These are phyloP conservation scores for Trypanosoma avium DNA, from an alignment of 208 protist genomes.

Conservation along the genomic window DNA sequence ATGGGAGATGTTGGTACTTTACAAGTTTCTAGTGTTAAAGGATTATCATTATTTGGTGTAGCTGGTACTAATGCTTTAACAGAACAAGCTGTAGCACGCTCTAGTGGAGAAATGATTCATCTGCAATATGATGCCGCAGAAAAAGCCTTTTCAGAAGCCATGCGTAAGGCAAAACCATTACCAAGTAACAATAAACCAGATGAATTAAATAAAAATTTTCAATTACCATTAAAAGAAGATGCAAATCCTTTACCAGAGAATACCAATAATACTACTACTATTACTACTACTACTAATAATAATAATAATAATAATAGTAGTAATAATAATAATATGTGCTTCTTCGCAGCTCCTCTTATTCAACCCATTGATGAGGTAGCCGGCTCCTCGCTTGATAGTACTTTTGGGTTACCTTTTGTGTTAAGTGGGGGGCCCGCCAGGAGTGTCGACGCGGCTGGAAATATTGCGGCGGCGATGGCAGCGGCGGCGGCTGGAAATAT, in stretches of 20 bases:
- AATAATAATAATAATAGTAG: too few species aligned
- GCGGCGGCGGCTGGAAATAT: too few species aligned
- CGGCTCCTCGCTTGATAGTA: not conserved
- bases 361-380: not conserved
- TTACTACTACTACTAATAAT: too few species aligned
- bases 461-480: not conserved
- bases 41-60: constrained; percentile 56
- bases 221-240: not conserved
- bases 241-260: not conserved
- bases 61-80: constrained; percentile 57
- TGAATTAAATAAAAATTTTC: not conserved
- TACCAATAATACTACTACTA: too few species aligned
- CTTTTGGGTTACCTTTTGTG: not conserved
- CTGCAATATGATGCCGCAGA: constrained; percentile 44
- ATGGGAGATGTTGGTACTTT: constrained; percentile 43
- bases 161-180: constrained; percentile 7
- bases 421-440: not conserved
- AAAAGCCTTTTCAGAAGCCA: constrained; percentile 32
- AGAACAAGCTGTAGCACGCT: constrained; percentile 41
- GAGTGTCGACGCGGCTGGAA: not conserved
- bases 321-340: not conserved
- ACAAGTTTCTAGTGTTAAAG: constrained; percentile 55
- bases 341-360: not conserved
- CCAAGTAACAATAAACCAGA: not conserved
- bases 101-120: constrained; percentile 43